Evolutionary conservation across 208 protist species (phyloP).

Genomic region (Leishmania mexicana): DNA sequence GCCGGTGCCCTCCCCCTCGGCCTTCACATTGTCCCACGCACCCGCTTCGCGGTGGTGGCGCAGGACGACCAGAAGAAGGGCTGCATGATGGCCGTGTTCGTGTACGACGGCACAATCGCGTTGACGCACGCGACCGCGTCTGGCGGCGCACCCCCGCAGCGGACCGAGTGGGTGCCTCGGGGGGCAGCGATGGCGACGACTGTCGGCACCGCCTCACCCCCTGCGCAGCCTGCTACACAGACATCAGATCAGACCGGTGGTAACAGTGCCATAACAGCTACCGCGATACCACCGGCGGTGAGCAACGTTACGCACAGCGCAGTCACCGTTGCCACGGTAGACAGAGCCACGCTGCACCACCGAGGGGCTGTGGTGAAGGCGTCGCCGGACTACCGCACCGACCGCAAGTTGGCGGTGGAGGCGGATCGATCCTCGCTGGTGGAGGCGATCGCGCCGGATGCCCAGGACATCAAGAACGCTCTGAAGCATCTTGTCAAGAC

Average conservation of each 20-base stretch:
- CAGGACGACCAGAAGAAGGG: constrained; percentile 53
- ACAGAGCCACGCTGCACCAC: constrained; percentile 28
- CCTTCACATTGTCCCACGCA: constrained; percentile 58
- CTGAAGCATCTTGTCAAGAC: constrained; percentile 37
- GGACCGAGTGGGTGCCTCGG: constrained; percentile 44
- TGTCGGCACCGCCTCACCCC: neutral
- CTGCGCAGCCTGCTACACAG: constrained; percentile 7
- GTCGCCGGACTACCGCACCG: constrained; percentile 21
- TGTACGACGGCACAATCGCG: constrained; percentile 58
- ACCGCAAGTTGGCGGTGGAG: constrained; percentile 35
- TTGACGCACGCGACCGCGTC: constrained; percentile 18
- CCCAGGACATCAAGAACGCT: constrained; percentile 37
- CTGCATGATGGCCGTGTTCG: constrained; percentile 66
- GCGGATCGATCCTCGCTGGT: constrained; percentile 31
- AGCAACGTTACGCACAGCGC: constrained; percentile 1
- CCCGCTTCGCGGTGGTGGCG: constrained; percentile 65
- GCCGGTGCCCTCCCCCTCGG: constrained; percentile 48
- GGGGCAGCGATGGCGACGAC: constrained; percentile 2
- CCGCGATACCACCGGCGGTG: neutral
- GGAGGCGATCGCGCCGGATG: constrained; percentile 33
- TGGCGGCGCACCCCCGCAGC: constrained; percentile 32
- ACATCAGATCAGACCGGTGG: neutral
- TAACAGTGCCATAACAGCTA: neutral
- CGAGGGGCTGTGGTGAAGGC: constrained; percentile 31
- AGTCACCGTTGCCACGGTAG: constrained; percentile 1